Evolutionary conservation across 306 rosid genomes (phyloP), one percentile per base, ranked within the genome.

Genomic region (Cicer pinnatifidum): DNA sequence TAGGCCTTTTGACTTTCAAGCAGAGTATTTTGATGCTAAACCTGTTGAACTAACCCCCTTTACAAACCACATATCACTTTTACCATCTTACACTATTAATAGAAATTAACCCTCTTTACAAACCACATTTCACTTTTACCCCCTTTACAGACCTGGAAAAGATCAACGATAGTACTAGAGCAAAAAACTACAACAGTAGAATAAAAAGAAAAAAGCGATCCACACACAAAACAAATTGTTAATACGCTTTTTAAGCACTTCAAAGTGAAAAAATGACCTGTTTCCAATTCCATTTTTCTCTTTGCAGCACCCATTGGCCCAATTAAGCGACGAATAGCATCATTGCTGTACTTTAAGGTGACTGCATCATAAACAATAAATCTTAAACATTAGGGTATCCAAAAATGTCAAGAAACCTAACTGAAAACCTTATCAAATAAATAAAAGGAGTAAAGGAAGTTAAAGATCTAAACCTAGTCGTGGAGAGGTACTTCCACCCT

Each of bases 281-380:
- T 94, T 84, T 94, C 92, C 74, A 79, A 89, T 88, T 94, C 98
- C 63, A 91, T 80, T 85, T 87, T 91, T 73, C 79, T 89, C 86
- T 88, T 89, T 44, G 86, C 72, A 82, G 71, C 88, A 78, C 97
- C 98, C 71, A 91, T 83, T 81, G 98, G 98, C 62, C 98, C 98
- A 87, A 94, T 86, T 82, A 94, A 80, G 78, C 84, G 88, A 62
- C 96, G 96, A 56, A 94, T 84, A 64, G 85, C 80, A 15, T 94
- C 97, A 65, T 94, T 91, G 85, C 80, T 83, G 84, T 89, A 91
- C 87, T 89, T 94, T 59, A 94, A 79, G 74, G 89, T 91, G 76
- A 65, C 98, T 94, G 92, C 88, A 85, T 46, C 71, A 82, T 76
- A 52, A 66, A 75, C 16, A 63, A 75, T 50, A 80, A 65, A 52